Evolutionary conservation across 2,329 filamentous ascomycete species (phyloP), one percentile per base, ranked within the genome.

Genomic region (Trichophyton benhamiae): DNA sequence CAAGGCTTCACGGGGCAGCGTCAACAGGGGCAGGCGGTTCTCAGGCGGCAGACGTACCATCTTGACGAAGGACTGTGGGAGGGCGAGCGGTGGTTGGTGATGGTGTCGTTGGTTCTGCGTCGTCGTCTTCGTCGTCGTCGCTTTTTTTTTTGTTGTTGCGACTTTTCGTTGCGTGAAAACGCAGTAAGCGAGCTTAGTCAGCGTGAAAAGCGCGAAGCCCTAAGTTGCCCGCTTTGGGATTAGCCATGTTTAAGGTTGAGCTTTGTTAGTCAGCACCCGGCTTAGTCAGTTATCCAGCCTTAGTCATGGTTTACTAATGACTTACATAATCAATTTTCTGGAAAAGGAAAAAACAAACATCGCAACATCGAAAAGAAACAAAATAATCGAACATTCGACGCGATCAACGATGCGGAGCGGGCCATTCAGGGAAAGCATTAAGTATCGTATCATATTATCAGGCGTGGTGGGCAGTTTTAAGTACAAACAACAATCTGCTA

Each of bases 41-140:
- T 33, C 17, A 48, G 20, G 17, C 20, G 9, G 44, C 15, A 13
- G 60, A 75, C 75, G 76, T 74, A 76, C 75, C 75, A 76, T 76
- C 74, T 76, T 76, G 75, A 73, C 73, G 74, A 66, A 67, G 72
- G 73, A 20, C 25, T 41, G 57, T 41, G 11, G 27, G 74, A 73
- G 73, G 74, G 73, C 72, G 74, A 68, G 70, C 69, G 72, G 74
- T 72, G 72, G 72, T 68, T 59, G 60, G 30, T 53, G 57, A 30
- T 52, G 49, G 30, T 68, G 63, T 67, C 66, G 66, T 67, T 65
- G 60, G 44, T 62, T 17, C 33, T 74, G 74, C 75, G 20, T 60
- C 61, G 52, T 53, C 33, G 8, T 38, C 33, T 71, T 65, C 67
- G 63, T 67, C 65, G 66, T 66, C 27, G 27, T 30, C 27, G 27